These are phyloP conservation scores for Wallacemonas sp. DNA, from an alignment of 208 protist genomes.

Conservation along the genomic window DNA sequence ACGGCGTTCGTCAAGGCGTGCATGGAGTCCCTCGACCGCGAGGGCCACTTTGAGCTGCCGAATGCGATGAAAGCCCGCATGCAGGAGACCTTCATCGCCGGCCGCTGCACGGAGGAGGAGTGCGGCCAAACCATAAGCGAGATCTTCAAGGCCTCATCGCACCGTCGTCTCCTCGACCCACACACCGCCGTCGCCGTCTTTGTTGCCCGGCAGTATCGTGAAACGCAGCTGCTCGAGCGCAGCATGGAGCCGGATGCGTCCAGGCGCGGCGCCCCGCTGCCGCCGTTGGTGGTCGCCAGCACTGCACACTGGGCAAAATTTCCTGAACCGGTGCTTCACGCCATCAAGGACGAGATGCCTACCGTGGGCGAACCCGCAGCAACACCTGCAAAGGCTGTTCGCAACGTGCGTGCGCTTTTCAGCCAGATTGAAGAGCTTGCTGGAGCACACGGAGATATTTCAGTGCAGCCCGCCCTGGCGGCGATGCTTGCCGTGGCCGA, in stretches of 20 bases:
- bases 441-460: slow-evolving; percentile 15
- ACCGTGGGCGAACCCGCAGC: slow-evolving; percentile 6
- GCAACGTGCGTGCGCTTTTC: slow-evolving; percentile 30
- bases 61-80: slow-evolving; percentile 46
- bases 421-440: slow-evolving; percentile 20
- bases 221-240: slow-evolving; percentile 27
- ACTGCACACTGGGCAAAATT: slow-evolving; percentile 91
- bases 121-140: slow-evolving; percentile 77
- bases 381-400: slow-evolving; percentile 1
- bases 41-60: slow-evolving; percentile 55
- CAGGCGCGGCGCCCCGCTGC: slow-evolving; percentile 19
- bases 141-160: slow-evolving; percentile 47
- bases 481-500: slow-evolving; percentile 36
- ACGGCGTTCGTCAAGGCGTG: slow-evolving; percentile 42
- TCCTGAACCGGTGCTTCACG: slow-evolving; percentile 70
- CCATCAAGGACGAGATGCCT: slow-evolving; percentile 53
- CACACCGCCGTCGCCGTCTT: slow-evolving; percentile 85
- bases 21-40: slow-evolving; percentile 71
- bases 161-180: slow-evolving; percentile 71
- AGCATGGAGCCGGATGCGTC: slow-evolving; percentile 26
- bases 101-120: slow-evolving; percentile 72
- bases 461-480: slow-evolving; percentile 46
- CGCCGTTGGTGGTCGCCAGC: slow-evolving; percentile 68
- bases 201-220: slow-evolving; percentile 61
- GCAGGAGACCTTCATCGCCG: slow-evolving; percentile 60